Evolutionary conservation across 2,329 filamentous ascomycete genomes (phyloP), one percentile per base, ranked within the genome.

Genomic region (Cladosporium sp.): DNA sequence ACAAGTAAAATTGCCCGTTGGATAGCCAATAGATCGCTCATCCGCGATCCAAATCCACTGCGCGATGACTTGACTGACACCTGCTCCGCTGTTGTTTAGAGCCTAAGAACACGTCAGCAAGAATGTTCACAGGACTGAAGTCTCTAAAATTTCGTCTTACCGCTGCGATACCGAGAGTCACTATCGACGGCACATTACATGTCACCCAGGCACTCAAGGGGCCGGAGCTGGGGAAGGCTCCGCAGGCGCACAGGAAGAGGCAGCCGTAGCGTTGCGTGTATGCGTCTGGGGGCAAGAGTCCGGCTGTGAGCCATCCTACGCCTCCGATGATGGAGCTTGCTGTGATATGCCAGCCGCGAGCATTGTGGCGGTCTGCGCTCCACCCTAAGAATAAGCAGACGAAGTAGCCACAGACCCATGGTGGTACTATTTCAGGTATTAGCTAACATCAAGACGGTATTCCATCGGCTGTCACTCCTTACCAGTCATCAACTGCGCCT

Each of bases 1-100:
- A 52, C 70, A 72, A 2, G 67, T 65, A 49, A 71, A 67, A 27
- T 70, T 71, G 0, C 69, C 67, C 0, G 68, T 71, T 1, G 68
- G 69, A 53, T 67, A 71, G 0, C 68, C 68, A 2, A 38, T 32
- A 0, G 35, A 27, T 3, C 59, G 59, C 49, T 70, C 65, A 3
- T 49, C 53, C 5, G 59, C 55, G 25, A 59, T 65, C 68, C 68
- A 70, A 11, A 71, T 70, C 68, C 68, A 71, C 53, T 70, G 66
- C 1, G 67, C 63, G 18, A 71, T 67, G 13, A 71, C 67, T 53
- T 69, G 66, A 3, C 65, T 63, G 6, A 71, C 57, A 0, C 69
- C 68, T 3, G 67, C 67, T 19, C 62, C 65, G 1, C 61, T 65
- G 43, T 70, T 70, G 47, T 70, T 64, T 20, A 70, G 49, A 1